phyloP scores from a whole-genome alignment of 1,139 yeast genomes.

The Candida sp. region DNA sequence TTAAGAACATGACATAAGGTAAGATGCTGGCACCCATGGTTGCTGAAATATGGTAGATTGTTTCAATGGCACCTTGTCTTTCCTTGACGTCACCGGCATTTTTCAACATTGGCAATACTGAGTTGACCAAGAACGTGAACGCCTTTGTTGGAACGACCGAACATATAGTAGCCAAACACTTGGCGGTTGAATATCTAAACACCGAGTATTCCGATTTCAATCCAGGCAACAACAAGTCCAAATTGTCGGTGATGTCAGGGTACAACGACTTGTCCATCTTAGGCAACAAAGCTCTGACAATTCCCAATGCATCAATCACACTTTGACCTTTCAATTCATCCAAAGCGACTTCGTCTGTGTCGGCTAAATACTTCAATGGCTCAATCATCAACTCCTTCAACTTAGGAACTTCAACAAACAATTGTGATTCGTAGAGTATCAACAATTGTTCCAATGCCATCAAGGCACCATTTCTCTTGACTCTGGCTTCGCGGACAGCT shows the following conservation, averaged over 20 bases:
- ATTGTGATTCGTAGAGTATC: slow-evolving; percentile 49
- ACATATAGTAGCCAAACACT: slow-evolving; percentile 85
- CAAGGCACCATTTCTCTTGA: slow-evolving; percentile 85
- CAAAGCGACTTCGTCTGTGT: slow-evolving; percentile 38
- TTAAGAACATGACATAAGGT: slow-evolving; percentile 94
- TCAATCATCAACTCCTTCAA: slow-evolving; percentile 69
- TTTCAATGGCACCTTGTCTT: slow-evolving; percentile 95
- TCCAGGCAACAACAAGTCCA: slow-evolving; percentile 61
- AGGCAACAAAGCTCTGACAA: slow-evolving; percentile 76
- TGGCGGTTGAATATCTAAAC: slow-evolving; percentile 88
- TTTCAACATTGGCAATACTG: slow-evolving; percentile 78
- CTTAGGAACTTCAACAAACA: slow-evolving; percentile 71
- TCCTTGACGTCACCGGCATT: slow-evolving; percentile 75
- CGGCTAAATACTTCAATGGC: slow-evolving; percentile 49
- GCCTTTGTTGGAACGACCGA: slow-evolving; percentile 74
- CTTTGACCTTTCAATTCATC: slow-evolving; percentile 71
- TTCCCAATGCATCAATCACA: slow-evolving; percentile 86
- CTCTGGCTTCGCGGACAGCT: slow-evolving; percentile 72
- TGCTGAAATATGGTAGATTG: slow-evolving; percentile 81
- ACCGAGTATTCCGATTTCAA: slow-evolving; percentile 76
- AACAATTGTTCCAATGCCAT: slow-evolving; percentile 66
- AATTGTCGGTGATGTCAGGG: slow-evolving; percentile 47
- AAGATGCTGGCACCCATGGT: slow-evolving; percentile 89
- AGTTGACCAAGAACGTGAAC: slow-evolving; percentile 80
- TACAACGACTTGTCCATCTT: slow-evolving; percentile 56